These are phyloP conservation scores for Pythium coloratum DNA, from an alignment of 352 stramenopile species.

Conservation along the genomic window DNA sequence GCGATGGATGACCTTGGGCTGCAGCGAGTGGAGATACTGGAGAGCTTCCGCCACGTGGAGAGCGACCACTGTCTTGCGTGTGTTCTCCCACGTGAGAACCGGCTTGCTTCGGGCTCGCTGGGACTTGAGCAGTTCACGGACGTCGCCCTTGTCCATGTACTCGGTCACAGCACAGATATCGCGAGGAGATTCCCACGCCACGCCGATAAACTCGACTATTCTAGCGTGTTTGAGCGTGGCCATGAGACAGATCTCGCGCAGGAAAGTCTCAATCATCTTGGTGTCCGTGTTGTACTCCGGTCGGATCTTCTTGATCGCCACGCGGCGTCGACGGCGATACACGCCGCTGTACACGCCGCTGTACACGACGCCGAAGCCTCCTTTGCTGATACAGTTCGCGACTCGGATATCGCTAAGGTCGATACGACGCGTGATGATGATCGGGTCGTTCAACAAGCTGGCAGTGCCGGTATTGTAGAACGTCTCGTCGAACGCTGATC, in stretches of 20 bases:
- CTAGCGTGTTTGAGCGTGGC: conserved; percentile 23
- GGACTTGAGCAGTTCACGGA: conserved; percentile 9
- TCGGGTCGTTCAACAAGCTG: conserved; percentile 17
- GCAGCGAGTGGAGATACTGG: conserved; percentile 24
- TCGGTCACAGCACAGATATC: conserved; percentile 28
- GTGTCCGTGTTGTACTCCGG: conserved; percentile 17
- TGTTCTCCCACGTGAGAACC: conserved; percentile 31
- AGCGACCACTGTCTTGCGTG: conserved; percentile 46
- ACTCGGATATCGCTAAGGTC: conserved; percentile 17
- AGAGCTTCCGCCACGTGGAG: conserved; percentile 59
- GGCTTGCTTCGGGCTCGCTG: not conserved
- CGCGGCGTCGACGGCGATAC: conserved; percentile 15
- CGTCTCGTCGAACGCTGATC: conserved; percentile 9
- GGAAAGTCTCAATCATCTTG: conserved; percentile 28
- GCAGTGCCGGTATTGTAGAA: conserved; percentile 15
- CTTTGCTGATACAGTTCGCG: conserved; percentile 15
- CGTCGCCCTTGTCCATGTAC: conserved; percentile 27
- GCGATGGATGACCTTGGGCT: conserved; percentile 21
- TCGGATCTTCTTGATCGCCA: conserved; percentile 34
- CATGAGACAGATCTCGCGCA: conserved; percentile 32
- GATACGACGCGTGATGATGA: conserved; percentile 23
- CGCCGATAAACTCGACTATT: conserved; percentile 31
- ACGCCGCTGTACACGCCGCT: conserved; percentile 27
- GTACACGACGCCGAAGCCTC: conserved; percentile 32
- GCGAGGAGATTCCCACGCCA: conserved; percentile 19